These are phyloP conservation scores for Suillus clintonianus DNA, from an alignment of 768 basidiomycete genomes.

Conservation along the genomic window DNA sequence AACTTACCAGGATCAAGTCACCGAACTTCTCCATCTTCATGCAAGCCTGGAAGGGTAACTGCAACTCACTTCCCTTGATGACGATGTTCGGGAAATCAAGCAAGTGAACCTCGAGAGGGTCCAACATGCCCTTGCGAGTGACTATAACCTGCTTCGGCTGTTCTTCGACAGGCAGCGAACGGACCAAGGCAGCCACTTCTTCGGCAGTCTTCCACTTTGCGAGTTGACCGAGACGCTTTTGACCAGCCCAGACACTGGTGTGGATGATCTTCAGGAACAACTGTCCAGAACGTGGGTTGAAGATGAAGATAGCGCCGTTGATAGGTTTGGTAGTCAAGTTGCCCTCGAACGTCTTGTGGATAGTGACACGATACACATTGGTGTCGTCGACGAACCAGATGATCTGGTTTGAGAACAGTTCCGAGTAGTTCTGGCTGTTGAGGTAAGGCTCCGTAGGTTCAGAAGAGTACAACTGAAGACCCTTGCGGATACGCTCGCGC, in stretches of 20 bases:
- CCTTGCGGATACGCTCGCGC: slow-evolving; percentile 98
- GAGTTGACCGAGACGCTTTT: slow-evolving; percentile 98
- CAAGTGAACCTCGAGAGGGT: slow-evolving; percentile 96
- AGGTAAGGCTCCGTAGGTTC: slow-evolving; percentile 99
- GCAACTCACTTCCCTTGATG: slow-evolving; percentile 98
- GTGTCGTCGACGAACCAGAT: slow-evolving; percentile 99
- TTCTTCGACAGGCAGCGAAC: slow-evolving; percentile 98
- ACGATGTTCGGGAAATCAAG: slow-evolving; percentile 99
- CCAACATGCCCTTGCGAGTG: slow-evolving; percentile 99
- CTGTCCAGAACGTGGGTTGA: slow-evolving; percentile 98
- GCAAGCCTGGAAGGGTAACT: slow-evolving; percentile 98
- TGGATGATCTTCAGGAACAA: slow-evolving; percentile 99
- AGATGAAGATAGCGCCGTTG: slow-evolving; percentile 98
- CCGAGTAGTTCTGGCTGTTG: slow-evolving; percentile 97
- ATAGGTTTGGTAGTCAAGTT: slow-evolving; percentile 99
- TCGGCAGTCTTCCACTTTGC: slow-evolving; percentile 99
- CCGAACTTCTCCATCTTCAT: slow-evolving; percentile 99
- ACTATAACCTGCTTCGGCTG: slow-evolving; percentile 99
- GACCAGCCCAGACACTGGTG: slow-evolving; percentile 99
- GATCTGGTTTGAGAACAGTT: slow-evolving; percentile 97
- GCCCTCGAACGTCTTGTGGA: slow-evolving; percentile 99
- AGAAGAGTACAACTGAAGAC: slow-evolving; percentile 96
- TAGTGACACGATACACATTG: slow-evolving; percentile 98
- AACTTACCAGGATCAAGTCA: slow-evolving; percentile 82
- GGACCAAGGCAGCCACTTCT: slow-evolving; percentile 97